Evolutionary conservation across 1,284 basidiomycete species (phyloP).

Genomic region (Fistulina hepatica): DNA sequence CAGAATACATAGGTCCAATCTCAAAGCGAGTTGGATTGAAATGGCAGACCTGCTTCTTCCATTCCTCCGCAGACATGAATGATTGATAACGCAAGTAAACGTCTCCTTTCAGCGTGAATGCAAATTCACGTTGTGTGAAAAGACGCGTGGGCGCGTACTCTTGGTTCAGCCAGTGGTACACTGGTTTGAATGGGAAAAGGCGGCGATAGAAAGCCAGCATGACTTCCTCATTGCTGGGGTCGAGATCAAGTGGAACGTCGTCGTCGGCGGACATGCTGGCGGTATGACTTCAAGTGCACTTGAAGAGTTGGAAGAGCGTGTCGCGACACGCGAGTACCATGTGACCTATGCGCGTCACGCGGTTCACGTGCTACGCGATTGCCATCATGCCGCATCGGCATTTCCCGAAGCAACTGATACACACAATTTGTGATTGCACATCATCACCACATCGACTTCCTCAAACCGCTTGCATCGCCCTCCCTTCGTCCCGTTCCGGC

Average conservation of each 20-base stretch:
- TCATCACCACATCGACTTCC: slow-evolving; percentile 5
- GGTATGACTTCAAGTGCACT: too few species aligned
- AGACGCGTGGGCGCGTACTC: slow-evolving; percentile 64
- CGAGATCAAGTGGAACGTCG: too few species aligned
- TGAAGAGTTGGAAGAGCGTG: too few species aligned
- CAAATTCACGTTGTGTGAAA: slow-evolving; percentile 91
- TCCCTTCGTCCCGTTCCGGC: too few species aligned
- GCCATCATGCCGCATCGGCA: too few species aligned
- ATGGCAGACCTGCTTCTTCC: slow-evolving; percentile 82
- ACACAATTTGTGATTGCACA: not conserved
- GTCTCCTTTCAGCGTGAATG: slow-evolving; percentile 90
- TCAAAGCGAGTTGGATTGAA: slow-evolving; percentile 90
- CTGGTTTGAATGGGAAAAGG: slow-evolving; percentile 89
- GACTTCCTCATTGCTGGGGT: too few species aligned
- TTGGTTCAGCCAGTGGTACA: slow-evolving; percentile 95
- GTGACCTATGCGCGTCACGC: too few species aligned
- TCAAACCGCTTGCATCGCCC: slow-evolving; percentile 19
- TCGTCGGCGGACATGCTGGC: too few species aligned
- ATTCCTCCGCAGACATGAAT: slow-evolving; percentile 75
- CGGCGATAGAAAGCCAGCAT: slow-evolving; percentile 90
- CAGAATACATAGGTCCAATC: slow-evolving; percentile 91
- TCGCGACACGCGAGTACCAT: too few species aligned
- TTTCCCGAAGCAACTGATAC: too few species aligned
- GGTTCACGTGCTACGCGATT: too few species aligned
- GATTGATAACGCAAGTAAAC: slow-evolving; percentile 95